A percentile compares a stretch with the other conserved stretches of the same genome.
Conservation (phyloP, 169 alveolate genomes). For the Eimeria tenella region DNA sequence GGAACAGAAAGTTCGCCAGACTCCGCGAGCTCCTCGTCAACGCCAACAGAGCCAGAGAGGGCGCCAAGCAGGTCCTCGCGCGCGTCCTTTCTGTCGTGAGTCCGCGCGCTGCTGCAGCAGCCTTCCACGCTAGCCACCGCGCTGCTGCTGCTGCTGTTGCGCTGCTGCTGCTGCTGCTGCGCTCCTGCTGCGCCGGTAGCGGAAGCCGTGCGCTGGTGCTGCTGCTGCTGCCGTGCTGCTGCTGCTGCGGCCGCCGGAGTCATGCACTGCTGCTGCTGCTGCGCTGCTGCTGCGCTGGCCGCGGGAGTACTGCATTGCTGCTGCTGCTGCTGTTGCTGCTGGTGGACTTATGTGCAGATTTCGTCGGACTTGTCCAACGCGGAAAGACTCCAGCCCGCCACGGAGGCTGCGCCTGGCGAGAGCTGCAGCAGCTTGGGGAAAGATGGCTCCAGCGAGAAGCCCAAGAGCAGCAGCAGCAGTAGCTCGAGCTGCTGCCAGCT, state of each 20-base stretch:
- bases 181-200: no score
- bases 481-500: conserved; percentile 10
- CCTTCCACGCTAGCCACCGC: not conserved
- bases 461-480: conserved; percentile 32
- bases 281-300: no score
- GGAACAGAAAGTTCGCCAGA: conserved; percentile 5
- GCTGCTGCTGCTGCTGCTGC: no score
- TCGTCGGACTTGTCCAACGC: not conserved
- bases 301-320: not conserved
- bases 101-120: not conserved
- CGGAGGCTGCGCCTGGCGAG: not conserved
- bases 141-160: no score
- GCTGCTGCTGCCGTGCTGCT: no score
- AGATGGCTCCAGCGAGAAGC: not conserved
- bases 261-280: no score
- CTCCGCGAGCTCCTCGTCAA: not conserved
- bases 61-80: not conserved
- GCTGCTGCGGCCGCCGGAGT: no score
- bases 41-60: conserved; percentile 11
- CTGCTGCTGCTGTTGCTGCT: not conserved
- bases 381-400: not conserved
- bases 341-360: not conserved
- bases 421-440: not conserved
- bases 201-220: no score
- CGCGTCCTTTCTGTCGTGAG: not conserved